Evolutionary conservation across 352 stramenopile genomes (phyloP).

Genomic region (Phytopythium vexans): DNA sequence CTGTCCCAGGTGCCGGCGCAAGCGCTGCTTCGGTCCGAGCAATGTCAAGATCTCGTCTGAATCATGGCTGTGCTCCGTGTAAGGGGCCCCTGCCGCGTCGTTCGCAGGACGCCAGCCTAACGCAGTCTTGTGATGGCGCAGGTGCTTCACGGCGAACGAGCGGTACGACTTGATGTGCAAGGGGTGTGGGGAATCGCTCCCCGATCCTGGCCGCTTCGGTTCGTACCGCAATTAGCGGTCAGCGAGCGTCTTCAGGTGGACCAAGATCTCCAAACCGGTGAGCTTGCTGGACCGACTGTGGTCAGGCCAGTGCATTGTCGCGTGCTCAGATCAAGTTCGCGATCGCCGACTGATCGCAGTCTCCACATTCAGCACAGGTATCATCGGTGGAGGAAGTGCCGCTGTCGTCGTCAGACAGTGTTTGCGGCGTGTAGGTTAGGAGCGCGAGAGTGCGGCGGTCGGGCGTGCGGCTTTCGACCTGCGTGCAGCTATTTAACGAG

Average conservation of each 20-base stretch:
- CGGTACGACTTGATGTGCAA: conserved; percentile 29
- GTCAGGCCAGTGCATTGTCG: not conserved
- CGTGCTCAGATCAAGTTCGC: too few relatives aligned
- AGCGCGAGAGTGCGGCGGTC: too few relatives aligned
- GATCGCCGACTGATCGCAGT: too few relatives aligned
- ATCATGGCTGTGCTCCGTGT: conserved; percentile 76
- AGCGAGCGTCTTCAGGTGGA: too few relatives aligned
- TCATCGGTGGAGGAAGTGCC: too few relatives aligned
- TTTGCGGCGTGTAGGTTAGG: too few relatives aligned
- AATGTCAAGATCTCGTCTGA: conserved; percentile 35
- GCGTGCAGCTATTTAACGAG: too few relatives aligned
- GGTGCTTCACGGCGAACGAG: conserved; percentile 53
- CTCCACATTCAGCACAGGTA: too few relatives aligned
- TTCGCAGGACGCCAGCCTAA: not conserved
- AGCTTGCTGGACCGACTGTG: not conserved
- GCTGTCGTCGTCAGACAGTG: too few relatives aligned
- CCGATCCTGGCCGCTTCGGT: conserved; percentile 25
- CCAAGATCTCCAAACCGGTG: not conserved
- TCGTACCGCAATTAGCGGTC: conserved; percentile 17
- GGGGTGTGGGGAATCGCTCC: conserved; percentile 36
- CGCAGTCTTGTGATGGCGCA: conserved; percentile 6
- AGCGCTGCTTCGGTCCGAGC: conserved; percentile 52
- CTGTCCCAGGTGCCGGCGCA: conserved; percentile 41
- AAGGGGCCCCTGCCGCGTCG: conserved; percentile 7
- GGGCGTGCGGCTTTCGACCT: too few relatives aligned